Conservation (phyloP, 805 yeast species). For the Priceomyces medius region DNA sequence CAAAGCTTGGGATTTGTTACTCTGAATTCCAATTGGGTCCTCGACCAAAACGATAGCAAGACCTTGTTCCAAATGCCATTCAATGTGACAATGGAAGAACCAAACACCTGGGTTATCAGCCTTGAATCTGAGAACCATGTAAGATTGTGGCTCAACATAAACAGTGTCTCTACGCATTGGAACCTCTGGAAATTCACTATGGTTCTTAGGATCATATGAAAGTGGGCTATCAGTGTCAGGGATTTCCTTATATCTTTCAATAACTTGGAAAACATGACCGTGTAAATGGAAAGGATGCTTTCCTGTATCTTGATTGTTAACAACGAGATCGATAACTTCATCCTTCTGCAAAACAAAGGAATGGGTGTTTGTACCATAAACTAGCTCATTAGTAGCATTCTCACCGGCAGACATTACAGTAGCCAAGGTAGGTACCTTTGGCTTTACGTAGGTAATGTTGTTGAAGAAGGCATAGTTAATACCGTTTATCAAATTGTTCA, state of each 20-base stretch:
- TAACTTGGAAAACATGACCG: constrained; percentile 68
- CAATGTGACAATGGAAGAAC: constrained; percentile 91
- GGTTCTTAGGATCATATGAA: constrained; percentile 38
- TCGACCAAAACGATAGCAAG: constrained; percentile 70
- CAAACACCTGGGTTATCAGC: constrained; percentile 93
- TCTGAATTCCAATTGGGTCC: constrained; percentile 57
- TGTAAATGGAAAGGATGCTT: constrained; percentile 80
- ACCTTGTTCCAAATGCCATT: constrained; percentile 84
- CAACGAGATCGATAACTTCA: constrained; percentile 70
- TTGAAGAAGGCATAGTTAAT: constrained; percentile 76
- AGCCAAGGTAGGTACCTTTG: constrained; percentile 68
- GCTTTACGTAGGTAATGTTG: constrained; percentile 59
- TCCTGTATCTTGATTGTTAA: constrained; percentile 78
- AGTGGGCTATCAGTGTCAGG: constrained; percentile 57
- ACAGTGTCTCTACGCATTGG: constrained; percentile 75
- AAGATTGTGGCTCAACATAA: constrained; percentile 64
- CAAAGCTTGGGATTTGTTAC: constrained; percentile 47
- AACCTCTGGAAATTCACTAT: constrained; percentile 48
- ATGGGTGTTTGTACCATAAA: constrained; percentile 74
- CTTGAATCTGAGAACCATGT: constrained; percentile 65
- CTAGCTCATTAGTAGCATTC: constrained; percentile 51
- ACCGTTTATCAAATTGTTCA: constrained; percentile 74
- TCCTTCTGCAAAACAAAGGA: constrained; percentile 57
- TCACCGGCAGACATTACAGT: constrained; percentile 64
- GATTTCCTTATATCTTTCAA: constrained; percentile 50